Base-by-base conservation (phyloP, 2,329 filamentous ascomycete species). In the Exophiala phaeomuriformis region DNA sequence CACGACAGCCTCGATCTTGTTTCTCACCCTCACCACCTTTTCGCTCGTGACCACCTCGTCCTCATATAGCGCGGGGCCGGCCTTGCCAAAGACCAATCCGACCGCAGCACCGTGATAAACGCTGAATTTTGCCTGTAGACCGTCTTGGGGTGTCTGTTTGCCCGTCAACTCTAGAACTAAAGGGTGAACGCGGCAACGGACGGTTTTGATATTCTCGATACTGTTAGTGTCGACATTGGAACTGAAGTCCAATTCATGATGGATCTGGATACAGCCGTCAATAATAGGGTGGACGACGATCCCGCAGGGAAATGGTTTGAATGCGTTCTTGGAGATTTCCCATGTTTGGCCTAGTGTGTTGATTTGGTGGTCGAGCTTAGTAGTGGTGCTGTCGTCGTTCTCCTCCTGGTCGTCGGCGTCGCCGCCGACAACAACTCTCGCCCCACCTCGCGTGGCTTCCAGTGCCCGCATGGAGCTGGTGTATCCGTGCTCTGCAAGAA, bases 271-370 rank as follows among this genome's bases (percentile, higher is more conserved):
- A 55, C 73, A 75, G 2, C 66, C 76, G 62, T 81, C 77, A 52
- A 81, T 80, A 2, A 73, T 69, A 1, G 77, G 77, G 63, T 81
- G 78, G 57, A 79, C 76, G 0, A 80, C 76, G 55, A 80, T 79
- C 1, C 77, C 78, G 62, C 77, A 80, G 0, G 78, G 77, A 55
- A 76, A 81, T 0, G 77, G 78, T 62, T 81, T 80, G 66, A 80
- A 80, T 1, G 75, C 72, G 56, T 80, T 80, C 57, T 71, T 71
- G 60, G 73, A 67, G 5, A 76, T 74, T 66, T 80, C 76, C 77
- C 77, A 80, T 32, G 58, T 61, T 35, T 59, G 52, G 1, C 67
- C 66, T 8, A 74, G 57, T 12, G 67, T 66, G 1, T 61, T 68
- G 35, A 75, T 61, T 54, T 71, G 67, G 36, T 65, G 67, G 4